Evolutionary conservation across 345 rosid species (phyloP).

Genomic region (Hibiscus trionum): DNA sequence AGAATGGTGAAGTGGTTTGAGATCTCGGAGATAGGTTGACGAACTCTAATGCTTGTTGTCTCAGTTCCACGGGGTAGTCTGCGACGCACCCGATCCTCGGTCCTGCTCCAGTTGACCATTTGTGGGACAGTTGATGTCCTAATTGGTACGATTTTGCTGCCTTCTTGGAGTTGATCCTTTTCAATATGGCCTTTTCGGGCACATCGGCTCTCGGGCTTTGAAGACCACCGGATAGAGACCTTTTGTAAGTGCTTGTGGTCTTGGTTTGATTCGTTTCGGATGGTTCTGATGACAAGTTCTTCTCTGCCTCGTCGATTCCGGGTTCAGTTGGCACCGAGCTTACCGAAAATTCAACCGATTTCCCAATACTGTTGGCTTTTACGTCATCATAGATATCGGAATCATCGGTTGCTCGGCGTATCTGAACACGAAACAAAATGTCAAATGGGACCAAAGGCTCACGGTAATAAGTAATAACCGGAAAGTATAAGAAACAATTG

Average conservation of each 20-base stretch:
- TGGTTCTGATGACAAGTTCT: constrained; percentile 11
- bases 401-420: constrained; percentile 56
- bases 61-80: constrained; percentile 68
- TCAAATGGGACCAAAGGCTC: not conserved
- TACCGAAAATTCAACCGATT: not conserved
- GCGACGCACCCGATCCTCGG: constrained; percentile 87
- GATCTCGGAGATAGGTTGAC: constrained; percentile 68
- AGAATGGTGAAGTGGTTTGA: constrained; percentile 25
- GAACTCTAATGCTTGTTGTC: constrained; percentile 76
- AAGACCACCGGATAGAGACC: constrained; percentile 77
- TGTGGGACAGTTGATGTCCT: constrained; percentile 66
- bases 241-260: constrained; percentile 33
- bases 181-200: constrained; percentile 41
- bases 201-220: constrained; percentile 66
- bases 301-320: constrained; percentile 20
- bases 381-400: constrained; percentile 41
- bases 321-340: constrained; percentile 18
- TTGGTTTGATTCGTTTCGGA: constrained; percentile 21
- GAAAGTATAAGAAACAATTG: not conserved
- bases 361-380: constrained; percentile 14
- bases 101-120: constrained; percentile 83
- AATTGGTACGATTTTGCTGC: constrained; percentile 51
- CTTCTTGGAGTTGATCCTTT: constrained; percentile 79
- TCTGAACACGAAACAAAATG: constrained; percentile 29
- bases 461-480: not conserved